Evolutionary conservation across 1,139 yeast genomes (phyloP).

Genomic region (Yamadazyma songkhlaensis): DNA sequence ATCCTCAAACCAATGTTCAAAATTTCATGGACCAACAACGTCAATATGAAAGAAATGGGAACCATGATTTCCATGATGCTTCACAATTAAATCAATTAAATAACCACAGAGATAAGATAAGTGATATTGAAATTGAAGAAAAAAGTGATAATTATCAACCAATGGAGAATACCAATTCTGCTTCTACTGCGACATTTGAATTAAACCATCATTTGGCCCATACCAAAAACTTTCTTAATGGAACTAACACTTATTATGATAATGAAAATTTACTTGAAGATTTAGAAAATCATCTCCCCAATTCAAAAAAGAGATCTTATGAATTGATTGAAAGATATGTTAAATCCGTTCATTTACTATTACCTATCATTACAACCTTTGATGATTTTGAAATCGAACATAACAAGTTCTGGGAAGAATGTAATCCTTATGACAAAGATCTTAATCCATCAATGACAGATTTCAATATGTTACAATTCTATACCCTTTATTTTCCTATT

Average conservation of each 20-base stretch:
- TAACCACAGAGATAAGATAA: neutral
- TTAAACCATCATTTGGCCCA: slow-evolving; percentile 31
- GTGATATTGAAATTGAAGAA: neutral
- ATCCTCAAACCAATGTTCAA: slow-evolving; percentile 9
- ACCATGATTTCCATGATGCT: slow-evolving; percentile 6
- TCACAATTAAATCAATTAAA: slow-evolving; percentile 5
- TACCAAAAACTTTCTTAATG: slow-evolving; percentile 40
- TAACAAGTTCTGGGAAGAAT: slow-evolving; percentile 46
- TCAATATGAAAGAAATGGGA: neutral
- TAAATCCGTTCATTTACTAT: slow-evolving; percentile 50
- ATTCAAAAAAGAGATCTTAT: slow-evolving; percentile 43
- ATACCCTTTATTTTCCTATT: slow-evolving; percentile 48
- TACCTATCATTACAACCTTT: slow-evolving; percentile 47
- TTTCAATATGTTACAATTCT: slow-evolving; percentile 42
- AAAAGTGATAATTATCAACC: slow-evolving; percentile 13
- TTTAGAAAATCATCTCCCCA: slow-evolving; percentile 32
- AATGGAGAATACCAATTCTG: slow-evolving; percentile 24
- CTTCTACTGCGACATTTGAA: slow-evolving; percentile 24
- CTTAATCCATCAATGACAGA: slow-evolving; percentile 17
- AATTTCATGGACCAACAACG: slow-evolving; percentile 8
- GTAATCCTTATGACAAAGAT: slow-evolving; percentile 18
- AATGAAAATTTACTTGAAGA: slow-evolving; percentile 37
- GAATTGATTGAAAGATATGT: slow-evolving; percentile 48
- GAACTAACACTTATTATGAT: slow-evolving; percentile 42
- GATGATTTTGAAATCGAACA: slow-evolving; percentile 47